Evolutionary conservation across 495 filamentous ascomycete species (phyloP), one percentile per base, ranked within the genome.

Genomic region (Penicillium dipodomyicola): DNA sequence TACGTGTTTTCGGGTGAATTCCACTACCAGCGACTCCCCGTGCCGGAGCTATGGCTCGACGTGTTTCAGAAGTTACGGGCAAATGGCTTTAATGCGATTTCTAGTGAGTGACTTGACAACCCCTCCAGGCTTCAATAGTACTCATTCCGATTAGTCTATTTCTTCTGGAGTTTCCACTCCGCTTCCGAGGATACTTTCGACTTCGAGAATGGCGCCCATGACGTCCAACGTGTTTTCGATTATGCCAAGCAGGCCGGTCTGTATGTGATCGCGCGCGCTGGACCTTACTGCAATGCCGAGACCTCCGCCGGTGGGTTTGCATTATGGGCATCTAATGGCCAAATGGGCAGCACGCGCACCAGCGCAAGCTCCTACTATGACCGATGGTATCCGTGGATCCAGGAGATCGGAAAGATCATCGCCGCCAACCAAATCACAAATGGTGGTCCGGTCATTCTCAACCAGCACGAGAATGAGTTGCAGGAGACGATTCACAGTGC

Each of bases 11-110:
- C 82, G 0, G 83, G 80, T 14, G 82, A 86, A 64, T 80, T 85
- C 20, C 82, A 85, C 57, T 84, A 82, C 51, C 72, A 73, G 68
- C 73, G 82, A 43, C 68, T 83, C 10, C 82, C 82, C 0, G 80
- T 83, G 4, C 84, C 82, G 0, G 80, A 81, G 32, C 58, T 86
- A 14, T 86, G 83, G 82, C 65, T 77, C 5, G 83, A 87, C 65
- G 67, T 86, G n/a, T 75, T 86, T 11, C 73, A 87, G 59, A 87
- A 87, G 61, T 67, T 86, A 42, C 80, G 81, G 57, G 81, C 84
- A 2, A 77, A 77, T 44, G 83, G 84, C 0, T 82, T 77, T 29
- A 84, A 83, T 62, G 76, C 82, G 22, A 70, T 82, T 15, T 76
- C 69, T 1, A 52, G 68, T 66, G 57, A 44, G 59, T 49, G 5